These are phyloP conservation scores for Aspergillus tanneri DNA, from an alignment of 2,329 filamentous ascomycete species.

Conservation along the genomic window DNA sequence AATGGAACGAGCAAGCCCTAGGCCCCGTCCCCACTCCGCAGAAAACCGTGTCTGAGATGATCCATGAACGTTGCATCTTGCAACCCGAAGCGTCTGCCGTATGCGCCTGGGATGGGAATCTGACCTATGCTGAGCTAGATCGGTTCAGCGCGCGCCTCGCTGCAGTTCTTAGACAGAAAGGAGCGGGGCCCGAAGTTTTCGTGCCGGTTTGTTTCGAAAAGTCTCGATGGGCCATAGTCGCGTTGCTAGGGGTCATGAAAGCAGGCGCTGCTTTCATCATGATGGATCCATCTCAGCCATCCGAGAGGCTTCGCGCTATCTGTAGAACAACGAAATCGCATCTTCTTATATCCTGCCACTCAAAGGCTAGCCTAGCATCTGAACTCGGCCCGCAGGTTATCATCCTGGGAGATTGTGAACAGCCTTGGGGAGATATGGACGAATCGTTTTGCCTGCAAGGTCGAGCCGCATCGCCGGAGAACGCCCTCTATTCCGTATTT, in stretches of 20 bases:
- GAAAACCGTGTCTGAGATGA: neutral
- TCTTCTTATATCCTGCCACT: neutral
- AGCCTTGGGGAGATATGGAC: neutral
- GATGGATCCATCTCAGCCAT: slow-evolving; percentile 6
- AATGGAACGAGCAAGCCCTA: neutral
- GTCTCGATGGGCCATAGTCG: slow-evolving; percentile 3
- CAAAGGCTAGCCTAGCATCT: neutral
- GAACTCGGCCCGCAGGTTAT: neutral
- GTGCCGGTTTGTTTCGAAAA: slow-evolving; percentile 10
- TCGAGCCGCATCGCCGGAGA: neutral
- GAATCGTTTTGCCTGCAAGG: slow-evolving; percentile 11
- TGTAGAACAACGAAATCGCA: too few species aligned
- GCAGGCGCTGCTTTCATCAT: slow-evolving; percentile 9
- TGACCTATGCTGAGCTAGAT: slow-evolving; percentile 1
- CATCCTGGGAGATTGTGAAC: neutral
- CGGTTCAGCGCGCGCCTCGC: neutral
- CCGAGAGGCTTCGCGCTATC: slow-evolving; percentile 4
- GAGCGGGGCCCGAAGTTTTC: slow-evolving; percentile 20
- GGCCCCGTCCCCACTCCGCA: neutral
- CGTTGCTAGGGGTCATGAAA: slow-evolving; percentile 6
- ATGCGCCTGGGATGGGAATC: slow-evolving; percentile 3
- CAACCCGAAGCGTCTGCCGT: slow-evolving; percentile 1
- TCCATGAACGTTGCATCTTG: neutral
- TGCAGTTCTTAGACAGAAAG: neutral
- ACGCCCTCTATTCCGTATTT: neutral